These are phyloP conservation scores for Tubosaeta brunneosetosa DNA, from an alignment of 768 basidiomycete genomes.

Conservation along the genomic window DNA sequence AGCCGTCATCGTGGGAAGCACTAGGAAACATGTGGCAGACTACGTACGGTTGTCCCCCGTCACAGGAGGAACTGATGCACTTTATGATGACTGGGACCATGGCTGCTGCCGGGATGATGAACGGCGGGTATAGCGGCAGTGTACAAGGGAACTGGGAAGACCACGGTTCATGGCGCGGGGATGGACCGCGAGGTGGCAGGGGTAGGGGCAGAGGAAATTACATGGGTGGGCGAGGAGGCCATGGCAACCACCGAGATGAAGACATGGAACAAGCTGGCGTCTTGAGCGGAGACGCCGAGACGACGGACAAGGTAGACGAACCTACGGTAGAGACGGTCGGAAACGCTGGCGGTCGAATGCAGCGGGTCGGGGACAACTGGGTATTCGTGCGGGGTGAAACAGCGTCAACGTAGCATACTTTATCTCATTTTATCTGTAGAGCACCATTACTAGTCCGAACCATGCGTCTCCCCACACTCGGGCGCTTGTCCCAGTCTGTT, in stretches of 20 bases:
- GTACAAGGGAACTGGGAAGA: slow-evolving; percentile 17
- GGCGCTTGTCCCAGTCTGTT: slow-evolving; percentile 6
- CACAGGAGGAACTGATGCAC: slow-evolving; percentile 74
- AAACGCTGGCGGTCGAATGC: slow-evolving; percentile 53
- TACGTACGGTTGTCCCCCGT: slow-evolving; percentile 62
- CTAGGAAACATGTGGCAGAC: slow-evolving; percentile 75
- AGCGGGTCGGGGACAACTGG: slow-evolving; percentile 69
- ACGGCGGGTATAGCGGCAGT: slow-evolving; percentile 12
- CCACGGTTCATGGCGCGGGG: slow-evolving; percentile 33
- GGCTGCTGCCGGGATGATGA: slow-evolving; percentile 13
- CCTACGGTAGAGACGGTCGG: slow-evolving; percentile 5
- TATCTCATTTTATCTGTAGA: slow-evolving; percentile 23
- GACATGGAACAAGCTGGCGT: slow-evolving; percentile 40
- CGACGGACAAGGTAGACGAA: slow-evolving; percentile 1
- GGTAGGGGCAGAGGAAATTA: slow-evolving; percentile 38
- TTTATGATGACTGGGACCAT: slow-evolving; percentile 49
- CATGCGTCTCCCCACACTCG: slow-evolving; percentile 20
- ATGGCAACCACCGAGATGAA: slow-evolving; percentile 48
- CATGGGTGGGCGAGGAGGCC: slow-evolving; percentile 28
- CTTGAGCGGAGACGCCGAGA: slow-evolving; percentile 45
- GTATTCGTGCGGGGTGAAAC: slow-evolving; percentile 52
- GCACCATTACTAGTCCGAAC: background rate
- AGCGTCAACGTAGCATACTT: slow-evolving; percentile 6
- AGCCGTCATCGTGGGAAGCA: slow-evolving; percentile 73
- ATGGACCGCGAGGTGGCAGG: slow-evolving; percentile 32